Evolutionary conservation across 179 eudicot species (phyloP), one percentile per base, ranked within the genome.

Genomic region (Patellifolia procumbens): DNA sequence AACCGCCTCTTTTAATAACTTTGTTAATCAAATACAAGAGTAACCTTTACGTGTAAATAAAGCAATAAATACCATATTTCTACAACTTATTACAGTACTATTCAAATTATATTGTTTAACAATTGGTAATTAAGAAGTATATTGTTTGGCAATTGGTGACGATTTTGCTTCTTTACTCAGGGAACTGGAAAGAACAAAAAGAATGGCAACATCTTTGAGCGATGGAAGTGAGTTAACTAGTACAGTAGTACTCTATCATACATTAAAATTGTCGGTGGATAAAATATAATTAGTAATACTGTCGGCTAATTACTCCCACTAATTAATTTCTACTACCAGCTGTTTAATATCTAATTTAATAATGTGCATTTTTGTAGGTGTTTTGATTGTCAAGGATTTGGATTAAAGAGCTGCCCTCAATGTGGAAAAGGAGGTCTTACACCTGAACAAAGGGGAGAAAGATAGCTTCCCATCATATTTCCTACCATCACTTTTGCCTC

Each of bases 341-440:
- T 16, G 66, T 32, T 9, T 20, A 0, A 1, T 8, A 7, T 35
- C 9, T 43, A 12, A 22, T 66, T 39, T 8, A 35, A 9, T 2
- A 26, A 5, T 4, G 19, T 46, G 17, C 12, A 46, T 8, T 29
- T 5, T 67, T n/a, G 74, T 74, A 92, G 98, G 83, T 94, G 98
- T 85, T 94, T 85, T 66, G 97, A 94, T 9, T 94, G 97, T 79
- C 98, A 92, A 87, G 98, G 98, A 37, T 94, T 94, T 76, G 97
- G 98, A 9, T 59, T 94, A 46, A 91, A 81, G 84, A 79, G 93
- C 39, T 94, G 98, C 67, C 98, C 98, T 0, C 81, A 29, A 34
- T 94, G 98, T 68, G 97, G 97, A 19, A 83, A 91, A 79, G 96
- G 94, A 59, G 98, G 98, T 31, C 86, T 94, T 52, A 94, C 98